A percentile compares a stretch with the other conserved stretches of the same genome.
Conservation (phyloP, 2,329 filamentous ascomycete species). For the Ophiostoma populinum region DNA sequence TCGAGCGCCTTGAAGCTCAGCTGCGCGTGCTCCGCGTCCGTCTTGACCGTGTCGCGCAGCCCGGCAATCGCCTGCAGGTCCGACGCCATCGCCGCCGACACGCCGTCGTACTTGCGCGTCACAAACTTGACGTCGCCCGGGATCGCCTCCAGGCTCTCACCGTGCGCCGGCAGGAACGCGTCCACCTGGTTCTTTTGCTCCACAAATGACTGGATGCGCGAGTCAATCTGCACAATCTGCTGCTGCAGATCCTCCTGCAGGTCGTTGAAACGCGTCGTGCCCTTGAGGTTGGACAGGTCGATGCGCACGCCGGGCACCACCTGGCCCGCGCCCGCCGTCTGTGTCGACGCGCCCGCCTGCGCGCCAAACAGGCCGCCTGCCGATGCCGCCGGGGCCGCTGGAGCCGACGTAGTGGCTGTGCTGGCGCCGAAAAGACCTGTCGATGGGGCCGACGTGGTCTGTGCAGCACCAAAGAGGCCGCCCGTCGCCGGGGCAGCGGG, state of each 20-base stretch:
- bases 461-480: constrained; percentile 12
- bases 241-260: constrained; percentile 67
- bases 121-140: constrained; percentile 28
- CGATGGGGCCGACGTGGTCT: constrained; percentile 13
- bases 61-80: constrained; percentile 26
- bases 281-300: constrained; percentile 60
- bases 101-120: constrained; percentile 26
- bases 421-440: constrained; percentile 4
- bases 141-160: constrained; percentile 19
- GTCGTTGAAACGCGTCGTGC: constrained; percentile 84
- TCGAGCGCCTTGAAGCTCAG: constrained; percentile 28
- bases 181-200: constrained; percentile 61
- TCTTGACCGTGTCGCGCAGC: constrained; percentile 23
- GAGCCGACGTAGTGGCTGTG: not conserved
- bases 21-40: constrained; percentile 24
- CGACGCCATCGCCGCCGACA: constrained; percentile 21
- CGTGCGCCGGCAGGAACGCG: constrained; percentile 43
- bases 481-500: constrained; percentile 12
- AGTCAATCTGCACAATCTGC: constrained; percentile 62
- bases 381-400: not conserved
- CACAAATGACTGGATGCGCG: constrained; percentile 65
- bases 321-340: constrained; percentile 18
- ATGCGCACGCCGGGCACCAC: constrained; percentile 58
- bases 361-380: constrained; percentile 6
- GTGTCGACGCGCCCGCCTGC: constrained; percentile 6